Evolutionary conservation across 2,329 filamentous ascomycete genomes (phyloP), one percentile per base, ranked within the genome.

Genomic region (Botrytis galanthina): DNA sequence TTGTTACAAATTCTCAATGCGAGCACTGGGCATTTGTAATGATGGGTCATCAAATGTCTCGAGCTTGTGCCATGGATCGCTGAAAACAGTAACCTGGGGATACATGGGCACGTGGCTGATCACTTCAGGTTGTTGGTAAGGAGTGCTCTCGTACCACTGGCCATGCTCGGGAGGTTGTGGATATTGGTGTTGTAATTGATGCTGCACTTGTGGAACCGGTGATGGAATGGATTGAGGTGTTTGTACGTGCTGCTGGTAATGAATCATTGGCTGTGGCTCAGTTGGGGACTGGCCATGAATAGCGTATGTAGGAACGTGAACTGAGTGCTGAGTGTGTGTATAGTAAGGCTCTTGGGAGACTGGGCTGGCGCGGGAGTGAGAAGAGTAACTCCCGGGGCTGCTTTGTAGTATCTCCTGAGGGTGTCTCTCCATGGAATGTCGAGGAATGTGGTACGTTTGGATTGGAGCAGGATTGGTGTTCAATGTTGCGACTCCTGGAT

Each of bases 401-500:
- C 85, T 90, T 76, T 89, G 86, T 54, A 89, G 83, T 29, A 88
- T 85, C 8, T 84, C 84, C 51, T 78, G 74, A 39, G 84, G 81
- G 74, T 87, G 84, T 63, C 83, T 84, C 42, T 82, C 79, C 39
- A 82, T 69, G 14, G 79, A 78, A 26, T 86, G 81, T 10, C 84
- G 77, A 73, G 79, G 78, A 70, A 80, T 75, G 69, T 88, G 86
- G 80, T 88, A 88, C 9, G 75, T 80, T 73, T 85, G 82, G 10
- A 84, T 80, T n/a, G 84, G 83, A 66, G 88, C 82, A 10, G 83
- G 78, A 75, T 84, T 85, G 18, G 87, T 85, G 80, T 87, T 88
- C 85, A 90, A 87, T 20, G 88, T 90, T 46, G 88, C 88, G 9
- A 91, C 86, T 20, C 86, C 87, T 16, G 89, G 88, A 77, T 90